Conservation (phyloP, 1,284 basidiomycete genomes). For the Gyrodon tennesseensis region DNA sequence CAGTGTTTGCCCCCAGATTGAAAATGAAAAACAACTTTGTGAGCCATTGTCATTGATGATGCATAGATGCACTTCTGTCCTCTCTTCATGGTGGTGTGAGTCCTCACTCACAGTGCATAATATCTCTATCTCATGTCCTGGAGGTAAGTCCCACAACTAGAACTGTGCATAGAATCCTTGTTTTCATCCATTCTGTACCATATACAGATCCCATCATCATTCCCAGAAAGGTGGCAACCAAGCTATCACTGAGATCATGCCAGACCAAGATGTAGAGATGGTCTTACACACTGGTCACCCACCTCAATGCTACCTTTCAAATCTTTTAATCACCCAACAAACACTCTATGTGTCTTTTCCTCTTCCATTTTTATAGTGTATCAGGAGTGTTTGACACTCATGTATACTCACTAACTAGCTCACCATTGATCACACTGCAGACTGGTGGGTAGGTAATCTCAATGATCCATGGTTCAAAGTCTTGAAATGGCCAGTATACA, state of each 20-base stretch:
- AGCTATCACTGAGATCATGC: slow-evolving; percentile 91
- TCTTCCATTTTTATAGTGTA: too few relatives aligned
- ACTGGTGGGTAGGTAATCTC: slow-evolving; percentile 95
- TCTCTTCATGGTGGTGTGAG: slow-evolving; percentile 78
- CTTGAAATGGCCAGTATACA: slow-evolving; percentile 78
- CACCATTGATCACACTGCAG: slow-evolving; percentile 78
- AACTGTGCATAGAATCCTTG: not conserved
- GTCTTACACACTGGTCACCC: slow-evolving; percentile 66
- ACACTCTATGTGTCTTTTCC: slow-evolving; percentile 55
- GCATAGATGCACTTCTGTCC: slow-evolving; percentile 61
- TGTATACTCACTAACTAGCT: slow-evolving; percentile 51
- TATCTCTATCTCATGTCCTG: slow-evolving; percentile 70
- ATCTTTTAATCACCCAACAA: slow-evolving; percentile 67
- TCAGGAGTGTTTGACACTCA: not conserved
- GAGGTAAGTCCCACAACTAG: slow-evolving; percentile 52
- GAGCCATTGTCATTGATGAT: slow-evolving; percentile 67
- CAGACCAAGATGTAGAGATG: slow-evolving; percentile 81
- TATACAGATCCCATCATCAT: slow-evolving; percentile 79
- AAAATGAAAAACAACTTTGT: slow-evolving; percentile 68
- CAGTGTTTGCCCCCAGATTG: slow-evolving; percentile 64
- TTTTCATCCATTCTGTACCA: not conserved
- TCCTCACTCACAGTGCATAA: slow-evolving; percentile 73
- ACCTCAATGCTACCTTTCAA: slow-evolving; percentile 65
- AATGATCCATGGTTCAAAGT: slow-evolving; percentile 82
- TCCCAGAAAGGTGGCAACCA: slow-evolving; percentile 74